phyloP scores from a whole-genome alignment of 495 filamentous ascomycete species.

The Penicillium paxilli region DNA sequence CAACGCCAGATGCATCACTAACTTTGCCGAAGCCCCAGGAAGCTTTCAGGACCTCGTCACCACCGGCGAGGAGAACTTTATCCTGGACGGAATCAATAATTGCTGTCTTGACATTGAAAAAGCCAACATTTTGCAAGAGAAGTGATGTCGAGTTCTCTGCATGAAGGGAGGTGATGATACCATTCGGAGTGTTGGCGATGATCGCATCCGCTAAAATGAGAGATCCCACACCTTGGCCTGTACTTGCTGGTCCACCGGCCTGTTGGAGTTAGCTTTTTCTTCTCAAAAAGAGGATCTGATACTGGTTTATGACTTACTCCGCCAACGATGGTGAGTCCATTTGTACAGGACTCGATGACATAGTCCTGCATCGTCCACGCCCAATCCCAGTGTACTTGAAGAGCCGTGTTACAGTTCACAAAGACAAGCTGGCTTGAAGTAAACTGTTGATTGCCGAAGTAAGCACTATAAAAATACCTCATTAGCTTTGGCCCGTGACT shows the following conservation, averaged over 20 bases:
- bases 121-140: conserved; percentile 12
- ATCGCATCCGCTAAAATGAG: conserved; percentile 67
- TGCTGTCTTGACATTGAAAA: background rate
- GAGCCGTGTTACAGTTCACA: conserved; percentile 45
- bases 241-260: conserved; percentile 15
- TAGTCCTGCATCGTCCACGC: conserved; percentile 32
- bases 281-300: no score
- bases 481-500: no score
- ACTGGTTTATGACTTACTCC: background rate
- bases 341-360: background rate
- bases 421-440: conserved; percentile 52
- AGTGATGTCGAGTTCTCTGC: conserved; percentile 23
- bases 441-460: conserved; percentile 57
- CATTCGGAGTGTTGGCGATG: conserved; percentile 61
- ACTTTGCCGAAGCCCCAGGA: conserved; percentile 42
- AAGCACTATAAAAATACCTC: conserved; percentile 22
- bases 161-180: conserved; percentile 51
- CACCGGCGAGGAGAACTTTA: background rate
- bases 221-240: conserved; percentile 58
- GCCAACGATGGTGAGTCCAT: background rate
- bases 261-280: background rate
- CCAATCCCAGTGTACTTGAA: conserved; percentile 60
- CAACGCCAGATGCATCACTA: no score
- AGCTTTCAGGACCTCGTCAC: conserved; percentile 17
- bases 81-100: background rate